Evolutionary conservation across 257 asterid genomes (phyloP).

Genomic region (Galeopsis tetrahit): DNA sequence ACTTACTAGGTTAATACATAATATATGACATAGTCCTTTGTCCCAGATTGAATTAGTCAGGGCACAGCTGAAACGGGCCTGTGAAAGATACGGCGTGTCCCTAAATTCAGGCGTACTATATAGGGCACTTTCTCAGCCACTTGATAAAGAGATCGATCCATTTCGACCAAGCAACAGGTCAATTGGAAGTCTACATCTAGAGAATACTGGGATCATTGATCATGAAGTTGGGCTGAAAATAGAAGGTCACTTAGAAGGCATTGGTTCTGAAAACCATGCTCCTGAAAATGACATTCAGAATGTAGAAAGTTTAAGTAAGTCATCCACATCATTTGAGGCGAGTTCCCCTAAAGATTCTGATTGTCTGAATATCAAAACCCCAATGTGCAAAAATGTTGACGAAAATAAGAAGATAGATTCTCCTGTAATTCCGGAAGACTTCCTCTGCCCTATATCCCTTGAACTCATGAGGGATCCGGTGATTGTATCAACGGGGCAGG

Average conservation of each 20-base stretch:
- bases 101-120: conserved; percentile 58
- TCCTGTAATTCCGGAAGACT: conserved; percentile 77
- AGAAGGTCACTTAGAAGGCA: conserved; percentile 38
- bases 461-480: conserved; percentile 98
- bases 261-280: conserved; percentile 37
- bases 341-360: conserved; percentile 42
- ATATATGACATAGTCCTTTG: conserved; percentile 33
- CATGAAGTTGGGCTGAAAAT: conserved; percentile 50
- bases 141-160: conserved; percentile 69
- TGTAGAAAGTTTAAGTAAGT: conserved; percentile 38
- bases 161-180: conserved; percentile 49
- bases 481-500: conserved; percentile 88
- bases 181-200: conserved; percentile 52
- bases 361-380: conserved; percentile 36
- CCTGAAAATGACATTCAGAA: conserved; percentile 39
- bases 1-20: conserved; percentile 11
- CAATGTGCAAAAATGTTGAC: conserved; percentile 45
- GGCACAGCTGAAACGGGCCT: conserved; percentile 86
- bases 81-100: conserved; percentile 80
- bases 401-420: conserved; percentile 67
- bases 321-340: conserved; percentile 45
- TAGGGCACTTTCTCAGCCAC: conserved; percentile 68
- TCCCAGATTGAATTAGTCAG: conserved; percentile 69
- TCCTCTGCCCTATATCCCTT: conserved; percentile 92
- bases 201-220: conserved; percentile 61